Percentiles rank a stretch among this genome's conserved stretches.
Conservation (phyloP, 257 asterid genomes). For the Henckelia pumila region DNA sequence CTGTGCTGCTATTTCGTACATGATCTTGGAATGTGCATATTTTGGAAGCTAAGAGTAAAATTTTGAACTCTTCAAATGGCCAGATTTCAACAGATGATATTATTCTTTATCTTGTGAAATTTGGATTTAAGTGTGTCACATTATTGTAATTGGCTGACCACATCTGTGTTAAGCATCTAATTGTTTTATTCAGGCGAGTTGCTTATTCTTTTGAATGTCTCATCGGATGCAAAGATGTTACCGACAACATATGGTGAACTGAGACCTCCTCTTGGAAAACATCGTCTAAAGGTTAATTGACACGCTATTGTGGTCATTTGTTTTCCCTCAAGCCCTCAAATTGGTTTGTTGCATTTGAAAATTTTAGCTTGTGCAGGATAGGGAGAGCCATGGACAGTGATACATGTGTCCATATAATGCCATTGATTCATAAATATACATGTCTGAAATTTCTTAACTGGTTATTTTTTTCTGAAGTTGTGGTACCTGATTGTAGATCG, state of each 20-base stretch:
- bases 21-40: not conserved
- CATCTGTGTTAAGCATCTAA: conserved; percentile 14
- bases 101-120: not conserved
- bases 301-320: conserved; percentile 13
- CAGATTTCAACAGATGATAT: conserved; percentile 11
- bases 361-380: too few species aligned
- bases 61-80: conserved; percentile 10
- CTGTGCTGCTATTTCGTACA: not conserved
- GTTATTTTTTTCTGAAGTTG: not conserved
- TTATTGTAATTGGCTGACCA: conserved; percentile 17
- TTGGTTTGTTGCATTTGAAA: not conserved
- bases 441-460: not conserved
- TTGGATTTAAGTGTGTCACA: not conserved
- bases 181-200: conserved; percentile 62
- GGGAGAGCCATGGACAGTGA: not conserved
- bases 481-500: conserved; percentile 49
- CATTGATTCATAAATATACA: not conserved
- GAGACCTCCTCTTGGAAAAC: conserved; percentile 95
- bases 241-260: conserved; percentile 88
- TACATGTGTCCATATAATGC: not conserved
- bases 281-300: conserved; percentile 78
- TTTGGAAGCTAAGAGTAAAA: not conserved
- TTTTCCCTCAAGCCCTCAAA: not conserved
- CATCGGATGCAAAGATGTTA: conserved; percentile 71
- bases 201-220: conserved; percentile 66